Conservation (phyloP, 2,329 filamentous ascomycete genomes). For the Proliferodiscus dingleyae region DNA sequence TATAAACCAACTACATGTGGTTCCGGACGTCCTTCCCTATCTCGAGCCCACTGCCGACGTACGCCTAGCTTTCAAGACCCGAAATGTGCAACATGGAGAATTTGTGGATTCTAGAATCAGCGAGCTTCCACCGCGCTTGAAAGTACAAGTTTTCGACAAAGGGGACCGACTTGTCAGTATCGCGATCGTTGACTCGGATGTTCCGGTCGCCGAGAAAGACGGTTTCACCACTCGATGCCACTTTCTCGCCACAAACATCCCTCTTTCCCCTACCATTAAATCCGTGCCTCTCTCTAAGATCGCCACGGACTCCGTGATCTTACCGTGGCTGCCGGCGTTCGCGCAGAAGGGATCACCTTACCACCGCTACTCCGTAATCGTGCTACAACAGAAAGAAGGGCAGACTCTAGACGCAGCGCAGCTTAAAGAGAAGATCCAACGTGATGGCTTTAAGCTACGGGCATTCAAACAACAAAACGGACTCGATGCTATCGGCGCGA, state of each 20-base stretch:
- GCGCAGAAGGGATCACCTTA: constrained; percentile 88
- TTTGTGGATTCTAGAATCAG: constrained; percentile 71
- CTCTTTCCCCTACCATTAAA: constrained; percentile 55
- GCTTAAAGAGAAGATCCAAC: constrained; percentile 49
- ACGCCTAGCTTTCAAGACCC: constrained; percentile 70
- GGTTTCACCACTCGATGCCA: constrained; percentile 78
- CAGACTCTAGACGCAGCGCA: constrained; percentile 52
- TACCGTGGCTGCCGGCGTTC: constrained; percentile 80
- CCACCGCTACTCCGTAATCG: constrained; percentile 78
- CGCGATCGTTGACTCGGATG: constrained; percentile 83
- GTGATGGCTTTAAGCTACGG: constrained; percentile 70
- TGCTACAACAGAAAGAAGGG: constrained; percentile 72
- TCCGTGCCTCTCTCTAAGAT: constrained; percentile 62
- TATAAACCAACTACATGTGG: constrained; percentile 77
- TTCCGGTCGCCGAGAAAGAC: constrained; percentile 73
- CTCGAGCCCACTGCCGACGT: constrained; percentile 77
- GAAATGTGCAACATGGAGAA: constrained; percentile 68
- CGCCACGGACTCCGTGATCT: constrained; percentile 59
- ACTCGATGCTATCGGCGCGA: constrained; percentile 72
- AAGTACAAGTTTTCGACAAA: constrained; percentile 78
- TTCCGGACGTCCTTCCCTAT: constrained; percentile 80
- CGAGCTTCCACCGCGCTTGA: constrained; percentile 68
- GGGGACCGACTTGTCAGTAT: constrained; percentile 80
- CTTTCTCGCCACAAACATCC: constrained; percentile 73
- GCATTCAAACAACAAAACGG: constrained; percentile 66